Base-by-base conservation (phyloP, 2,329 filamentous ascomycete species). In the Nothomitra cinnamomea region DNA sequence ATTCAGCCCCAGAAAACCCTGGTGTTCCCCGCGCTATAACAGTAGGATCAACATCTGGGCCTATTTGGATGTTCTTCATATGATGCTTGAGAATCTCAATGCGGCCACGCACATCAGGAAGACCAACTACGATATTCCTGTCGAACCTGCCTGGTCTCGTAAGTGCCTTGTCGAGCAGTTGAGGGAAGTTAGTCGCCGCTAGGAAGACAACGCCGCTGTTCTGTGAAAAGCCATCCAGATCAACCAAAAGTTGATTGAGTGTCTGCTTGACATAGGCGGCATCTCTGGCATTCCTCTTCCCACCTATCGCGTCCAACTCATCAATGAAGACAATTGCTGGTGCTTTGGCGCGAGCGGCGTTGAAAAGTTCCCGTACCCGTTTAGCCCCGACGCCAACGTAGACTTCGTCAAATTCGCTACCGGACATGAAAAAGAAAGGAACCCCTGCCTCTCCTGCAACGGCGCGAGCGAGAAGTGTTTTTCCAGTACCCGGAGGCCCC, bases 401-500 rank as follows among this genome's bases (percentile, higher is more conserved):
- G 52, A 98, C 84, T 69, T 98, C 92, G 63, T 98, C 92, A 64
- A 98, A 98, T 67, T 98, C 92, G 55, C 87, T 94, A 51, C 92
- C 92, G 63, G 92, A 98, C 90, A 98, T 96, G 76, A 95, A 98
- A 76, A 96, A 98, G 76, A 98, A 98, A 1, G 92, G 92, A 17
- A 98, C 92, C 54, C 90, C 92, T 53, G 92, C 89, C 71, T 98
- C 92, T 52, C 92, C 92, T 49, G 92, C 92, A 56, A 98, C 92
- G 54, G 92, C 94, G 62, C 92, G 83, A 58, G 92, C 92, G 57
- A 98, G 78, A 41, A 98, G 78, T 12, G 92, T 98, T 72, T 98
- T 98, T 70, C 92, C 92, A 57, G 92, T 98, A 71, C 92, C 92
- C 52, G 92, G 92, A 64, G 92, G 92, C 0, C 92, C 92, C 63